Evolutionary conservation across 2,329 filamentous ascomycete genomes (phyloP), one percentile per base, ranked within the genome.

Genomic region (Hypoxylon sp.): DNA sequence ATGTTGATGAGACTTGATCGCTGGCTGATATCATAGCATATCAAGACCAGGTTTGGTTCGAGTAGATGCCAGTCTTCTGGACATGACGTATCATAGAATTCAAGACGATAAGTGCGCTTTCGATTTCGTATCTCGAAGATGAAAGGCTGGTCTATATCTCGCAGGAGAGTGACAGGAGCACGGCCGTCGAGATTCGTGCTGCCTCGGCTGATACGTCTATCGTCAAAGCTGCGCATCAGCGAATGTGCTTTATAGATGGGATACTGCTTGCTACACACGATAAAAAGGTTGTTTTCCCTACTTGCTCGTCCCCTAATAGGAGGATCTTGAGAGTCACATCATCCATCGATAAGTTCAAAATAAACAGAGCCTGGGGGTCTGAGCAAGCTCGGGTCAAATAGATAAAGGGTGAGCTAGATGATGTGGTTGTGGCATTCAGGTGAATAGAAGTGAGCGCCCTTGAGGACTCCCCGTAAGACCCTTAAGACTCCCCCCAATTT

Each of bases 21-120:
- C 60, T 82, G 81, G 71, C 81, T 83, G 66, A 88, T 85, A 67
- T 87, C 84, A 67, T 83, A 88, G 72, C 85, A 87, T 55, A 87
- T 73, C 23, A 87, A 74, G 47, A 87, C 73, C 24, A 87, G 73
- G 69, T 88, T 81, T 0, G 85, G 85, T 11, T 78, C 77, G 15
- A 87, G 74, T n/a, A 82, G 74, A 42, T 76, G 79, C 85, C 85
- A 88, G 67, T 79, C 82, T 20, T 83, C 80, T 3, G 85, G 83
- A 65, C 78, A 79, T 7, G 81, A 79, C 1, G 84, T 87, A 68
- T 88, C 85, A 62, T 80, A 82, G 65, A 87, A 85, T 67, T 86
- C 82, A 61, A 88, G 77, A 21, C 81, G 78, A 67, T 82, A 84
- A 7, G 74, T 71, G 10, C 75, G 68, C 41, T 75, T 79, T 63